Evolutionary conservation across 2,329 filamentous ascomycete species (phyloP), one percentile per base, ranked within the genome.

Genomic region (Aspergillus caelatus): DNA sequence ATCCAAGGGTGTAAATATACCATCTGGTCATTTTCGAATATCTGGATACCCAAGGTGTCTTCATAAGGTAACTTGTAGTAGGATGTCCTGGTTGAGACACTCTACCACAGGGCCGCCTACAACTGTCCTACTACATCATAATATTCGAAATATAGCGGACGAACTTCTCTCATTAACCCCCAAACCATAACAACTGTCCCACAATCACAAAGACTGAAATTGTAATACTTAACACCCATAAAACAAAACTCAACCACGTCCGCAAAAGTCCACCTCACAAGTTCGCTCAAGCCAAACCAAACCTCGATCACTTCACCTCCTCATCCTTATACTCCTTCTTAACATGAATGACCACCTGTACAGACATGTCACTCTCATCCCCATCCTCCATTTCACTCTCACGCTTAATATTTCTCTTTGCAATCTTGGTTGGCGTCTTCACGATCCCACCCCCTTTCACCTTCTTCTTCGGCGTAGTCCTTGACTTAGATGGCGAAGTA

Each of bases 241-340:
- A n/a, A 9, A 19, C 1, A 9, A 8, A 19, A 0, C 3, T 9
- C 1, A n/a, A 16, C 7, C 2, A 4, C 14, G 14, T 21, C 48
- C 14, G 34, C 34, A 16, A 19, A 26, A 26, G 3, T 26, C 12
- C n/a, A 5, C 16, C 2, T 28, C 26, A n/a, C 7, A 26, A 26
- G 23, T 26, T 3, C 23, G 2, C 23, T 26, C 23, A 26, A 3
- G 23, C 23, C 23, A 26, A 26, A 26, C 23, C 23, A 26, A 26
- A 26, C 23, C 23, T 26, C 23, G 1, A 23, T 7, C 11, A 9
- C 8, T 52, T 6, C 4, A 21, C 10, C 5, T 11, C 28, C 10
- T 52, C 21, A 7, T 16, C 14, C 4, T 19, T 10, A 4, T 1
- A 16, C 26, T 32, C 48, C 28, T 52, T n/a, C 48, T 52, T 32